A percentile compares a stretch with the other conserved stretches of the same genome.
These are phyloP conservation scores for Auricularia sp. DNA, from an alignment of 768 basidiomycete species.

Conservation along the genomic window DNA sequence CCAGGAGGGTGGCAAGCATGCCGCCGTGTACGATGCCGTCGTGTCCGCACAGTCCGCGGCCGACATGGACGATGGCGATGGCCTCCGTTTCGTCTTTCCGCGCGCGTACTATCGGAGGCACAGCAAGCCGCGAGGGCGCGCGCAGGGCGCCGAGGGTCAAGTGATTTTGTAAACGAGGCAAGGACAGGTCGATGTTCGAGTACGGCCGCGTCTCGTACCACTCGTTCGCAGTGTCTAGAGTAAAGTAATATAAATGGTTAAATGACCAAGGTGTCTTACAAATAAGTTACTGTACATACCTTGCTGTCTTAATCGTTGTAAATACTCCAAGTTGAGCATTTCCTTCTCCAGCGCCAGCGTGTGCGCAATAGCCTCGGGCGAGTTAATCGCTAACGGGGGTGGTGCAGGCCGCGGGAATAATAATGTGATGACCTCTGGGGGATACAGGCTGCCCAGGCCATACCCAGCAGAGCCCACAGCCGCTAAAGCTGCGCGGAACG, in stretches of 20 bases:
- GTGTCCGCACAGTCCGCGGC: slow-evolving; percentile 80
- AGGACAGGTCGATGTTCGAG: slow-evolving; percentile 21
- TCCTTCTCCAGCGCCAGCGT: slow-evolving; percentile 52
- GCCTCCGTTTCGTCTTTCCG: slow-evolving; percentile 69
- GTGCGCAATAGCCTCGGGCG: slow-evolving; percentile 48
- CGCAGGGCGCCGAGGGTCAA: slow-evolving; percentile 77
- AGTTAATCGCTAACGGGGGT: slow-evolving; percentile 48
- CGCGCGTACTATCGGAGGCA: slow-evolving; percentile 67
- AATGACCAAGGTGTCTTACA: background rate
- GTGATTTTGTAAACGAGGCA: slow-evolving; percentile 70
- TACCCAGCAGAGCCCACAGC: slow-evolving; percentile 26
- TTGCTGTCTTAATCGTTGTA: slow-evolving; percentile 40
- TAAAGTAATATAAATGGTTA: slow-evolving; percentile 7
- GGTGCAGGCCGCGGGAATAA: slow-evolving; percentile 73
- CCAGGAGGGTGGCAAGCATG: slow-evolving; percentile 78
- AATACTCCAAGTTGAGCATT: slow-evolving; percentile 55
- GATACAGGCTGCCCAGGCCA: slow-evolving; percentile 55
- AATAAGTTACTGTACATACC: background rate
- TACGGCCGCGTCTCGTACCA: slow-evolving; percentile 82
- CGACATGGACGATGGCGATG: slow-evolving; percentile 67
- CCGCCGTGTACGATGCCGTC: slow-evolving; percentile 96
- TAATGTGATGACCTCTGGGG: slow-evolving; percentile 53
- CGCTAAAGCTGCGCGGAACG: slow-evolving; percentile 2
- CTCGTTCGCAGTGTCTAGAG: slow-evolving; percentile 32
- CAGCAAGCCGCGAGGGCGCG: slow-evolving; percentile 78